These are phyloP conservation scores for Mycotypha africana DNA, from an alignment of 371 early-diverging fungal species.

Conservation along the genomic window DNA sequence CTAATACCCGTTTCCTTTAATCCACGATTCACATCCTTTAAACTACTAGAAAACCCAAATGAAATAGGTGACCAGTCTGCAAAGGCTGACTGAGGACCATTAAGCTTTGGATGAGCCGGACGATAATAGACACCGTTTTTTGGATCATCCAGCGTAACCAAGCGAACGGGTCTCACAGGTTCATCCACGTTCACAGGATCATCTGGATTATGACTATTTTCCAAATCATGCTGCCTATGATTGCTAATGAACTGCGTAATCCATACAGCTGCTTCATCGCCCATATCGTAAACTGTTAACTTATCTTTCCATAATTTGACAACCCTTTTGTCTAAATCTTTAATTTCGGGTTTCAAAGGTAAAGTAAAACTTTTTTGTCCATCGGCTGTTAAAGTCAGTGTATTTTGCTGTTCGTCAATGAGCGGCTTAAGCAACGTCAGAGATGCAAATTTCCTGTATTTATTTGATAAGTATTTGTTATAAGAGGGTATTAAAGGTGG, in stretches of 20 bases:
- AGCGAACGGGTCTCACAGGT: constrained; percentile 11
- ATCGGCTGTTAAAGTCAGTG: constrained; percentile 20
- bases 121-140: constrained; percentile 21
- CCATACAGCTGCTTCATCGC: constrained; percentile 37
- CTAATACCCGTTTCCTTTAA: constrained; percentile 25
- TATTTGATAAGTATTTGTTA: background rate
- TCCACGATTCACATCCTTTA: constrained; percentile 24
- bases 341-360: constrained; percentile 25
- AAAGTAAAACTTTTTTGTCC: constrained; percentile 17
- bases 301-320: constrained; percentile 32
- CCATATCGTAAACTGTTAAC: constrained; percentile 35
- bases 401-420: constrained; percentile 13
- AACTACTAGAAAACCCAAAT: constrained; percentile 29
- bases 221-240: constrained; percentile 24
- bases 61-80: constrained; percentile 43
- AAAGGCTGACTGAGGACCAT: constrained; percentile 35
- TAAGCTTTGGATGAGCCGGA: constrained; percentile 33
- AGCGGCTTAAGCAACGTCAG: constrained; percentile 27
- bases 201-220: constrained; percentile 20
- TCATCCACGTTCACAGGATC: constrained; percentile 7
- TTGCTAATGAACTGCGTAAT: constrained; percentile 19
- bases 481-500: background rate
- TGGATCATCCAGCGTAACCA: constrained; percentile 35
- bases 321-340: constrained; percentile 1
- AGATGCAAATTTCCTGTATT: constrained; percentile 33